Percentiles rank a stretch among this genome's conserved stretches.
Conservation (phyloP, 176 grass and related monocot species). For the maize (Zea mays) region Zm-B73-REFERENCE-NAM-5.0 NC_050096.1:5839001-5839500, state of each 20-base stretch:
- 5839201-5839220: conserved; percentile 28
- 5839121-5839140: conserved; percentile 96
- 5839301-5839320: conserved; percentile 97
- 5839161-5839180: conserved; percentile 66
- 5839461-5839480: conserved; percentile 84
- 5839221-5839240: conserved; percentile 51
- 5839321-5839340: conserved; percentile 82
- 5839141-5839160: conserved; percentile 86
- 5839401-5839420: conserved; percentile 83
- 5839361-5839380: conserved; percentile 78
- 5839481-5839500: conserved; percentile 77
- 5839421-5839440: conserved; percentile 79
- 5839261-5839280: conserved; percentile 73
- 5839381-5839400: conserved; percentile 89
- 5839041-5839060: conserved; percentile 83
- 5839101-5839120: conserved; percentile 82
- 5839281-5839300: conserved; percentile 67
- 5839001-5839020: conserved; percentile 92
- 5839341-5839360: conserved; percentile 98
- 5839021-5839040: conserved; percentile 76
- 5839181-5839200: conserved; percentile 79
- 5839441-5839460: conserved; percentile 71
- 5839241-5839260: conserved; percentile 70
- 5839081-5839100: conserved; percentile 62
- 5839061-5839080: conserved; percentile 93